A percentile compares a stretch with the other conserved stretches of the same genome.
Conservation (phyloP, 164 flowering plant species). For the Warburgia ugandensis region DNA sequence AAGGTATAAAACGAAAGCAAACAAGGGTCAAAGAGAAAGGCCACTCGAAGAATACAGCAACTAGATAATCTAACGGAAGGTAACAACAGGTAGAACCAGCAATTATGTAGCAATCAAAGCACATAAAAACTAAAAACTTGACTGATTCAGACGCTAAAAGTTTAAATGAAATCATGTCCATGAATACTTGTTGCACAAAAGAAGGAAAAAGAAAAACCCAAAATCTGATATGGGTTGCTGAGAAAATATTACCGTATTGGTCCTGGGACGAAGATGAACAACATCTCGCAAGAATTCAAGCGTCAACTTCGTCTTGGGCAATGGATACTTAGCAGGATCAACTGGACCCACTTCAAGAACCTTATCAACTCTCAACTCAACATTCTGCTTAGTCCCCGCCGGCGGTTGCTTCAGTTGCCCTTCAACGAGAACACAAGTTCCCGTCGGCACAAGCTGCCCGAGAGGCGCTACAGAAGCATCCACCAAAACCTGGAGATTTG, state of each 20-base stretch:
- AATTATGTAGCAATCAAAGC: not conserved
- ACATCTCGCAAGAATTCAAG: slow-evolving; percentile 68
- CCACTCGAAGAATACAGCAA: too few relatives aligned
- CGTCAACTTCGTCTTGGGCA: slow-evolving; percentile 73
- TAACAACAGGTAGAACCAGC: not conserved
- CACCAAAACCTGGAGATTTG: slow-evolving; percentile 77
- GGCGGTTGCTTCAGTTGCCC: slow-evolving; percentile 73
- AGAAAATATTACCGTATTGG: slow-evolving; percentile 59
- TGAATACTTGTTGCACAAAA: too few relatives aligned
- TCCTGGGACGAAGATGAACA: slow-evolving; percentile 70
- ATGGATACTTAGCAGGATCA: slow-evolving; percentile 71
- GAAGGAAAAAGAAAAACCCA: not conserved
- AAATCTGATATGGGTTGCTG: too few relatives aligned
- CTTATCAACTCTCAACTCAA: slow-evolving; percentile 61
- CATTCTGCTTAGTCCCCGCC: slow-evolving; percentile 67
- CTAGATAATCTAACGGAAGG: not conserved
- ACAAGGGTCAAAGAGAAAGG: too few relatives aligned
- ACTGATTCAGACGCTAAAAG: too few relatives aligned
- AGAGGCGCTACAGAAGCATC: slow-evolving; percentile 40
- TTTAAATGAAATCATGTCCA: too few relatives aligned
- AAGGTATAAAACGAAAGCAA: too few relatives aligned
- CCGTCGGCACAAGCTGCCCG: slow-evolving; percentile 53
- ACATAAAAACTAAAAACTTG: not conserved
- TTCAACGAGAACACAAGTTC: slow-evolving; percentile 64
- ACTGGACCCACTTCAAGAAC: slow-evolving; percentile 61